These are phyloP conservation scores for Chlamydomonas schloesseri DNA, from an alignment of 139 green algal species.

Conservation along the genomic window DNA sequence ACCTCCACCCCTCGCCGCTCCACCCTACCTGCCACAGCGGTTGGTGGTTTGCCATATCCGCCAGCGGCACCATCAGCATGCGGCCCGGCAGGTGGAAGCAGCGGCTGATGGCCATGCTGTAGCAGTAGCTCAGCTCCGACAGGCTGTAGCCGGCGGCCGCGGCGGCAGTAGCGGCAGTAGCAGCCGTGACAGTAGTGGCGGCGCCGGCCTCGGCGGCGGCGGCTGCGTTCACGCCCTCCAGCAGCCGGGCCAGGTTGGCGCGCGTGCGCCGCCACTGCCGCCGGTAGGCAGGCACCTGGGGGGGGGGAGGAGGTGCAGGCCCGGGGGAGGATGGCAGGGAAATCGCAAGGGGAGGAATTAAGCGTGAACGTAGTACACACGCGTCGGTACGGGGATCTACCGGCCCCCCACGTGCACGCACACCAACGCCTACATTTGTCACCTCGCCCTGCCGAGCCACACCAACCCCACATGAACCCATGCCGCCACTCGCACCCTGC, in stretches of 20 bases:
- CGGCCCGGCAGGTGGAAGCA: conserved; percentile 23
- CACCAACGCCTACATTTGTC: too few species aligned
- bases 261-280: neutral
- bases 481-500: too few species aligned
- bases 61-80: neutral
- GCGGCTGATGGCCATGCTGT: neutral
- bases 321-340: too few species aligned
- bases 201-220: neutral
- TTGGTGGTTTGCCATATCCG: conserved; percentile 16
- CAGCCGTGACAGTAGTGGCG: neutral
- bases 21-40: conserved; percentile 10
- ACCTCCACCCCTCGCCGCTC: too few species aligned
- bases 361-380: too few species aligned
- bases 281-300: conserved; percentile 14
- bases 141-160: neutral
- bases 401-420: too few species aligned
- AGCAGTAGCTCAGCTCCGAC: conserved; percentile 16
- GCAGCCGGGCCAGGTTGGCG: neutral
- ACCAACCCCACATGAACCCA: too few species aligned
- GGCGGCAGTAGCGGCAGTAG: neutral
- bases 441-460: too few species aligned
- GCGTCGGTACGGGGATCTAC: too few species aligned
- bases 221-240: neutral
- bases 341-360: too few species aligned
- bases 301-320: too few species aligned